phyloP scores from a whole-genome alignment of 1,284 basidiomycete genomes.

The Coriolopsis trogii region DNA sequence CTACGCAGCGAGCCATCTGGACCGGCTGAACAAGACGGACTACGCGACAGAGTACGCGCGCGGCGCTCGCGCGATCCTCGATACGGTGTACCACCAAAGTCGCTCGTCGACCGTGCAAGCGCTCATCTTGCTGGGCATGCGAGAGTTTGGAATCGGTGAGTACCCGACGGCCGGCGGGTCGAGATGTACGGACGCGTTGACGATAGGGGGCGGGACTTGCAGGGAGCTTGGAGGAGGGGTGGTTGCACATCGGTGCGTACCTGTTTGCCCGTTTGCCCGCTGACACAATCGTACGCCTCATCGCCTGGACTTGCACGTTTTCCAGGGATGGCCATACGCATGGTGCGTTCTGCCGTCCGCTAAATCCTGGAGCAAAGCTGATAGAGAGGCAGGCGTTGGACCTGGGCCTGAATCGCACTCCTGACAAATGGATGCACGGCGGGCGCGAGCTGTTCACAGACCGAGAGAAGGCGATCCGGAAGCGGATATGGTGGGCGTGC shows the following conservation, averaged over 20 bases:
- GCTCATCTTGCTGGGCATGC: slow-evolving; percentile 74
- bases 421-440: slow-evolving; percentile 74
- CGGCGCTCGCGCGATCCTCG: slow-evolving; percentile 65
- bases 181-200: too few relatives aligned
- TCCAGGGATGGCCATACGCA: slow-evolving; percentile 76
- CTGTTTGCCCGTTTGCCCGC: background rate
- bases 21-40: slow-evolving; percentile 35
- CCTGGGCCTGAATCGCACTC: slow-evolving; percentile 82
- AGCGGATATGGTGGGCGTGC: slow-evolving; percentile 85
- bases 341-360: slow-evolving; percentile 47
- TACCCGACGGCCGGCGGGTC: background rate
- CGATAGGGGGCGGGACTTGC: too few relatives aligned
- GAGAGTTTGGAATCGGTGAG: slow-evolving; percentile 79
- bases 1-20: slow-evolving; percentile 70
- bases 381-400: slow-evolving; percentile 66
- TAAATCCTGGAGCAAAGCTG: background rate
- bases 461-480: slow-evolving; percentile 73
- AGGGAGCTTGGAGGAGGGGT: slow-evolving; percentile 78
- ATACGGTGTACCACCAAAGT: slow-evolving; percentile 65
- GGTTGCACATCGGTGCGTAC: slow-evolving; percentile 73
- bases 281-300: background rate
- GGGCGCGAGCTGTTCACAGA: slow-evolving; percentile 62
- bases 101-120: slow-evolving; percentile 74
- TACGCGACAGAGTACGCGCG: slow-evolving; percentile 52
- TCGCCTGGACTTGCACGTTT: background rate